Evolutionary conservation across 2,329 filamentous ascomycete genomes (phyloP).

Genomic region (Bipolaris sorokiniana): DNA sequence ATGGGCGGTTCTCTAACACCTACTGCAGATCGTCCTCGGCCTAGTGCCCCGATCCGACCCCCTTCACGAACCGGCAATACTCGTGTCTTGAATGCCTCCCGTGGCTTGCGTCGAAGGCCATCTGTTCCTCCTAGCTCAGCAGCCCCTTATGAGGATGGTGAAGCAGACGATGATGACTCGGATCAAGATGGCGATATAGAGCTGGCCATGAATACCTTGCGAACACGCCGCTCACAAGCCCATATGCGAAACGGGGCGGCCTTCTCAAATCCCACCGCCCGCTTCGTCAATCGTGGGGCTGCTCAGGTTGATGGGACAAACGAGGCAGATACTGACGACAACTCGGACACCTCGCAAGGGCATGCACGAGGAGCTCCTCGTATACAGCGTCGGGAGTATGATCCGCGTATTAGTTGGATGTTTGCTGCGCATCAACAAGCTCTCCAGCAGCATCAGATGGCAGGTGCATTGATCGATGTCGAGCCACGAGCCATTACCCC

Average conservation of each 20-base stretch:
- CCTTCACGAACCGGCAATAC: slow-evolving; percentile 46
- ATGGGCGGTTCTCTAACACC: slow-evolving; percentile 55
- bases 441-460: slow-evolving; percentile 43
- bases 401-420: slow-evolving; percentile 51
- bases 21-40: slow-evolving; percentile 54
- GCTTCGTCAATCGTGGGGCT: slow-evolving; percentile 35
- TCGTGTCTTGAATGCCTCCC: slow-evolving; percentile 44
- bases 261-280: slow-evolving; percentile 30
- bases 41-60: slow-evolving; percentile 49
- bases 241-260: slow-evolving; percentile 41
- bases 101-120: slow-evolving; percentile 48
- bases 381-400: slow-evolving; percentile 44
- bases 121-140: slow-evolving; percentile 45
- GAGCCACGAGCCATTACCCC: slow-evolving; percentile 49
- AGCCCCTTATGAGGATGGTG: slow-evolving; percentile 50
- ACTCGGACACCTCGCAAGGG: slow-evolving; percentile 49
- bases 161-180: slow-evolving; percentile 52
- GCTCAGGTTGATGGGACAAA: slow-evolving; percentile 30
- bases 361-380: slow-evolving; percentile 30
- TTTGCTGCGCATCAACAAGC: slow-evolving; percentile 51
- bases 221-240: slow-evolving; percentile 43
- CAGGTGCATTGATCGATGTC: slow-evolving; percentile 43
- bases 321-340: slow-evolving; percentile 48
- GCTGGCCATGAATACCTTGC: slow-evolving; percentile 45
- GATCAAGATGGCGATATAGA: slow-evolving; percentile 48